These are phyloP conservation scores for Mycena sp. DNA, from an alignment of 1,284 basidiomycete species.

Conservation along the genomic window DNA sequence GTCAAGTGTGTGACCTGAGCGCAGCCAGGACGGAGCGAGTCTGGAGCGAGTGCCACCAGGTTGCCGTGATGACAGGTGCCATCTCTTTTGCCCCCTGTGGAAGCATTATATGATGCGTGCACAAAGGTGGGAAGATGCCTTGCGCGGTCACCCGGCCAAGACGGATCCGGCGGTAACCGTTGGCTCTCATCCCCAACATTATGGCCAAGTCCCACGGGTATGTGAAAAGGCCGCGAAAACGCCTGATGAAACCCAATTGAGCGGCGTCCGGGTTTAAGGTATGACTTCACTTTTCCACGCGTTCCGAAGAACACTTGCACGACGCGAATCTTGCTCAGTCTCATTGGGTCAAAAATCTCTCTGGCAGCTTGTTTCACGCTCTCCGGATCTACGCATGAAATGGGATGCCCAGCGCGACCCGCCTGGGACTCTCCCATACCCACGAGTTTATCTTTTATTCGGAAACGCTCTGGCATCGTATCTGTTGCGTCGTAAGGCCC, in stretches of 20 bases:
- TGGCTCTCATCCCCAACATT: no score
- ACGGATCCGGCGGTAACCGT: no score
- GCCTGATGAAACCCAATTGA: neutral
- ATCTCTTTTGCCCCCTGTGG: no score
- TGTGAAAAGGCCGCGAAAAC: neutral
- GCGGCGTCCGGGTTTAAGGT: neutral
- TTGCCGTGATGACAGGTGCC: no score
- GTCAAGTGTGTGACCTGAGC: no score
- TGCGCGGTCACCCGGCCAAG: no score
- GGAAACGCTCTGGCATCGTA: neutral
- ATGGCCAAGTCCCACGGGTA: constrained; percentile 1
- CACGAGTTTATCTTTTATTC: constrained; percentile 11
- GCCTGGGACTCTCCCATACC: neutral
- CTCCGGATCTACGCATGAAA: neutral
- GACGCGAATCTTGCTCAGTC: neutral
- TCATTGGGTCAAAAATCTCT: neutral
- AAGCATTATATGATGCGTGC: no score
- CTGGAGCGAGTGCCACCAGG: no score
- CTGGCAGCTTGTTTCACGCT: neutral
- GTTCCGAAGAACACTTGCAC: neutral
- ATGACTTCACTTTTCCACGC: no score
- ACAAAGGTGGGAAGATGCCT: no score
- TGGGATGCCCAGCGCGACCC: neutral
- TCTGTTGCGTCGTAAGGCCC: neutral
- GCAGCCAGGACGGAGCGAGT: no score